Evolutionary conservation across 1,284 basidiomycete genomes (phyloP).

Genomic region (Ganoderma lingzhi): DNA sequence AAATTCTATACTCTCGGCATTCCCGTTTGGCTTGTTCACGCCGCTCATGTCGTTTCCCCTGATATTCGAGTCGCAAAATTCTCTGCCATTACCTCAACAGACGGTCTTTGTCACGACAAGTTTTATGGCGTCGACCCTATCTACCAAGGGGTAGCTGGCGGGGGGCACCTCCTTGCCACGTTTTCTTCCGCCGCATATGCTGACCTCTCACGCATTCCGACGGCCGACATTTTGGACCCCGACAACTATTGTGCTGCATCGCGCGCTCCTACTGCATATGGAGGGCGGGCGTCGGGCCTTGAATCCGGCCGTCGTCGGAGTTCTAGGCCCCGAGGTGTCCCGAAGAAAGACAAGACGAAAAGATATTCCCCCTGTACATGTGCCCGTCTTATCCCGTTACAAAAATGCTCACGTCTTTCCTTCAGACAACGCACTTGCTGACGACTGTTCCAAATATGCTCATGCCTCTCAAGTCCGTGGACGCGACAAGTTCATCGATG

Average conservation of each 20-base stretch:
- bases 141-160: neutral
- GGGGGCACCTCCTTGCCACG: neutral
- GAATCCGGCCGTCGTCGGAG: too few relatives aligned
- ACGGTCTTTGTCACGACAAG: too few relatives aligned
- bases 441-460: too few relatives aligned
- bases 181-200: neutral
- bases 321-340: too few relatives aligned
- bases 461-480: slow-evolving; percentile 6
- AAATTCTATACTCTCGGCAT: neutral
- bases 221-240: neutral
- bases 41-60: neutral
- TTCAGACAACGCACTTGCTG: too few relatives aligned
- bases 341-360: too few relatives aligned
- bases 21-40: slow-evolving; percentile 14
- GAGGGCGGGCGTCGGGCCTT: too few relatives aligned
- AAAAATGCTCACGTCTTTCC: too few relatives aligned
- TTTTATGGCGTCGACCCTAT: neutral
- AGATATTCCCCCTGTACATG: neutral
- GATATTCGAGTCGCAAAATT: neutral
- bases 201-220: neutral
- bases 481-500: slow-evolving; percentile 15
- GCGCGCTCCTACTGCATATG: too few relatives aligned
- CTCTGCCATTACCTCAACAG: too few relatives aligned
- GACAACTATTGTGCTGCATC: neutral
- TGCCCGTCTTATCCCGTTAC: too few relatives aligned